These are phyloP conservation scores for Angophora floribunda DNA, from an alignment of 345 rosid genomes.

Conservation along the genomic window DNA sequence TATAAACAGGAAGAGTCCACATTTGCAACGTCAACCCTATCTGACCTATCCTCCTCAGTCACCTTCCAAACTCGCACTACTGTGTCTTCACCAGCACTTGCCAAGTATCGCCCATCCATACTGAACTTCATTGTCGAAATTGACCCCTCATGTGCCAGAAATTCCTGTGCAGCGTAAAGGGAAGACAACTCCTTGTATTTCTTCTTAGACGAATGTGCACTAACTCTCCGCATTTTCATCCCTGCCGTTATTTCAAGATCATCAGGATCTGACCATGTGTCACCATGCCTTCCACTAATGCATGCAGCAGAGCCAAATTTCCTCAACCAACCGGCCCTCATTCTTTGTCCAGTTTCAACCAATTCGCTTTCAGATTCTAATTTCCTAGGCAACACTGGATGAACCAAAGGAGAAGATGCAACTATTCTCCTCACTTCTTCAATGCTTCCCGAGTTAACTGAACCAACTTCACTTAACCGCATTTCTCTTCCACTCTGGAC, in stretches of 20 bases:
- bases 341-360: slow-evolving; percentile 12
- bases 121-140: slow-evolving; percentile 72
- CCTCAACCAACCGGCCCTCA: slow-evolving; percentile 38
- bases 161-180: slow-evolving; percentile 58
- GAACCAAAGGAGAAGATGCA: slow-evolving; percentile 16
- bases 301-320: slow-evolving; percentile 30
- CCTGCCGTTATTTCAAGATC: slow-evolving; percentile 21
- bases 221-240: slow-evolving; percentile 22
- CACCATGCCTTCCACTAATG: slow-evolving; percentile 16
- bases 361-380: slow-evolving; percentile 4
- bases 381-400: not conserved
- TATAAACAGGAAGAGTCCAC: slow-evolving; percentile 40
- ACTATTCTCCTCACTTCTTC: slow-evolving; percentile 32
- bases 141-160: slow-evolving; percentile 63
- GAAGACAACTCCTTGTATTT: slow-evolving; percentile 58
- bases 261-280: not conserved
- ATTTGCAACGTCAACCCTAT: slow-evolving; percentile 25
- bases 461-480: slow-evolving; percentile 21
- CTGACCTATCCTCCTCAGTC: slow-evolving; percentile 40
- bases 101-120: slow-evolving; percentile 58
- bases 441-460: slow-evolving; percentile 28
- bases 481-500: slow-evolving; percentile 14
- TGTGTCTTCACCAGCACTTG: slow-evolving; percentile 71
- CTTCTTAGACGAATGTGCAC: slow-evolving; percentile 39
- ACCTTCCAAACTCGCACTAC: slow-evolving; percentile 70